Base-by-base conservation (phyloP, 192 early-diverging fungal genomes). In the Coemansia nantahalensis region DNA sequence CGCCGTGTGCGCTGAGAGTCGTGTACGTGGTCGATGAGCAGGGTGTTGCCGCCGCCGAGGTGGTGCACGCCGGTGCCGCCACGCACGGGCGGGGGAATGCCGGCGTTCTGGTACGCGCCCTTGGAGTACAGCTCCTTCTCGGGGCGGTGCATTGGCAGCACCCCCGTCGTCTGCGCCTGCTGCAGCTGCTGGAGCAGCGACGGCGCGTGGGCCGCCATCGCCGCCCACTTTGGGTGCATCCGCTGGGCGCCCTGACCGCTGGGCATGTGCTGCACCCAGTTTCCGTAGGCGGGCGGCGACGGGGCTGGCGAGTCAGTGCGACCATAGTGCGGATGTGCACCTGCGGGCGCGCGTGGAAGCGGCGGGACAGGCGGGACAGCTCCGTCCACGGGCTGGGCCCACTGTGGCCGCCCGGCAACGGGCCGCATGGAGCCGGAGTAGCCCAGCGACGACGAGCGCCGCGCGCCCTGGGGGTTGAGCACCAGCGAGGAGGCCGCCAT, bases 151-250 rank as follows among this genome's bases (percentile, higher is more conserved):
- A 44, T 54, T 3, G 72, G 72, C 23, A 76, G 37, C 38, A 68
- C 21, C 7, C 72, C 72, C 0, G 48, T 39, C 3, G 54, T 47
- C 19, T 62, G 53, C 2, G 72, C 72, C 14, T 50, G 46, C 31
- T 65, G 52, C 21, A 76, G 65, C 22, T 62, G 72, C 54, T 76
- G 72, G 17, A 76, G 61, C 21, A 76, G 51, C 15, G 72, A 76
- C 2, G 72, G 72, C 5, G 39, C 37, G 4, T 59, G 38, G 16
- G 65, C 52, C 1, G 60, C 26, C 72, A 68, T 75, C 45, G 64
- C 72, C 0, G 54, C 56, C 28, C 72, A 61, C 41, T 48, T 67
- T 12, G 42, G 36, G 12, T 52, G 36, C 26, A 60, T 24, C 40
- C 15, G 21, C 36, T 14, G 35, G 18, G 30, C 6, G 35, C 1